Evolutionary conservation across 805 yeast species (phyloP).

Genomic region (Saturnispora ahearnii): DNA sequence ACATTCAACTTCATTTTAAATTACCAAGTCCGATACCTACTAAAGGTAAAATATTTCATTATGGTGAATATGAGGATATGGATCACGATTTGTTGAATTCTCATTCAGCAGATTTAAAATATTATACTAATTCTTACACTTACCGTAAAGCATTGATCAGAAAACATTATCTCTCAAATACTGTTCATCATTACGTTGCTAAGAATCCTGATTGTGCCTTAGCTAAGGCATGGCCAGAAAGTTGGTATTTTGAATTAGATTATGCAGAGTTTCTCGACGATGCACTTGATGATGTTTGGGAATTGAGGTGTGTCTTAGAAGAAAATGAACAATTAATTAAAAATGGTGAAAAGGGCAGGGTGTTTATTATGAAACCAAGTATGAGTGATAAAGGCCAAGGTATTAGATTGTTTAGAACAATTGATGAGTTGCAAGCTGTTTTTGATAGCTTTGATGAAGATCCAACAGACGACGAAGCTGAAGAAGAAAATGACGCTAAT

Average conservation of each 20-base stretch:
- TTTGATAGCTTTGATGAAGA: slow-evolving; percentile 82
- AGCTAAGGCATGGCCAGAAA: slow-evolving; percentile 54
- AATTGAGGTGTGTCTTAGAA: slow-evolving; percentile 70
- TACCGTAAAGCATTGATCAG: slow-evolving; percentile 87
- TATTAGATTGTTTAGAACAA: slow-evolving; percentile 67
- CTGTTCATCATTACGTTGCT: slow-evolving; percentile 62
- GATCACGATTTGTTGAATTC: slow-evolving; percentile 56
- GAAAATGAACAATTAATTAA: slow-evolving; percentile 28
- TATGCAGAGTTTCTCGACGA: slow-evolving; percentile 96
- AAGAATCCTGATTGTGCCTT: slow-evolving; percentile 68
- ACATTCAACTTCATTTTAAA: slow-evolving; percentile 3
- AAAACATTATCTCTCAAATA: slow-evolving; percentile 81
- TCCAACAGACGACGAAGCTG: slow-evolving; percentile 53
- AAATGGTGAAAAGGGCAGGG: slow-evolving; percentile 25
- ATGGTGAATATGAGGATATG: slow-evolving; percentile 83
- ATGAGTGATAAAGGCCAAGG: slow-evolving; percentile 99
- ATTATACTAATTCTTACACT: slow-evolving; percentile 69
- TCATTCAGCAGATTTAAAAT: slow-evolving; percentile 28
- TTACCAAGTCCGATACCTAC: slow-evolving; percentile 9
- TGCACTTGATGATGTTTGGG: slow-evolving; percentile 85
- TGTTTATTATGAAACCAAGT: slow-evolving; percentile 91
- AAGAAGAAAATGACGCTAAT: slow-evolving; percentile 29
- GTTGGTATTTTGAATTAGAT: slow-evolving; percentile 78
- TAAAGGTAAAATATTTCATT: slow-evolving; percentile 48
- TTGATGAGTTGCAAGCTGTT: slow-evolving; percentile 71